Base-by-base conservation (phyloP, 306 rosid genomes). In the Begonia loranthoides region DNA sequence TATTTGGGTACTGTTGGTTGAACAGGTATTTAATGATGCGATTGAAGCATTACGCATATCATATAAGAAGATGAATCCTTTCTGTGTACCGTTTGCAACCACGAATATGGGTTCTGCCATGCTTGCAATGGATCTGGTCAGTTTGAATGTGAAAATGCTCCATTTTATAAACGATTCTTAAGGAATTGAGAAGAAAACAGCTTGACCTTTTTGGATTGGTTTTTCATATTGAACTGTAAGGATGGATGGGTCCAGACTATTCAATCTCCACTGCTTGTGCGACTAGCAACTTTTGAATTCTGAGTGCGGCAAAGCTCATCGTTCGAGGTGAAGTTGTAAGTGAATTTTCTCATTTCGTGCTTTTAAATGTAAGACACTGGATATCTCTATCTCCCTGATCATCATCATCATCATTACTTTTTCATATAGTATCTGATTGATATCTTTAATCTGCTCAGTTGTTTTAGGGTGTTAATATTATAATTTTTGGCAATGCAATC, bases 191-290 rank as follows among this genome's bases (percentile, higher is more conserved):
- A 33, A 51, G 45, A 64, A 41, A 33, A 56, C 39, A 44, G 38
- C 59, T 51, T 50, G 12, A 54, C 46, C 54, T 56, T 67, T 33
- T 58, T 10, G 49, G 44, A 10, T 64, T 54, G 55, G 44, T 63
- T 66, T 15, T 13, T 53, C 59, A 39, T 28, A 54, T 53, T 24
- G 40, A 55, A 54, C n/a, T 67, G 44, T 69, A 86, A 87, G 95
- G 95, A 58, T 86, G 95, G 95, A 86, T 82, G 93, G 95, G 93
- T 17, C 95, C 95, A 80, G 89, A 22, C n/a, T n/a, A n/a, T n/a
- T n/a, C n/a, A n/a, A n/a, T n/a, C n/a, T n/a, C n/a, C n/a, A n/a
- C n/a, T n/a, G 93, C 85, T 50, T 82, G 86, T 75, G 88, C 95
- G 45, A 86, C 95, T 21, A 77, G 95, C 65, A 86, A 86, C 65